A percentile compares a stretch with the other conserved stretches of the same genome.
These are phyloP conservation scores for Chytridium lagenaria DNA, from an alignment of 371 early-diverging fungal genomes.

Conservation along the genomic window DNA sequence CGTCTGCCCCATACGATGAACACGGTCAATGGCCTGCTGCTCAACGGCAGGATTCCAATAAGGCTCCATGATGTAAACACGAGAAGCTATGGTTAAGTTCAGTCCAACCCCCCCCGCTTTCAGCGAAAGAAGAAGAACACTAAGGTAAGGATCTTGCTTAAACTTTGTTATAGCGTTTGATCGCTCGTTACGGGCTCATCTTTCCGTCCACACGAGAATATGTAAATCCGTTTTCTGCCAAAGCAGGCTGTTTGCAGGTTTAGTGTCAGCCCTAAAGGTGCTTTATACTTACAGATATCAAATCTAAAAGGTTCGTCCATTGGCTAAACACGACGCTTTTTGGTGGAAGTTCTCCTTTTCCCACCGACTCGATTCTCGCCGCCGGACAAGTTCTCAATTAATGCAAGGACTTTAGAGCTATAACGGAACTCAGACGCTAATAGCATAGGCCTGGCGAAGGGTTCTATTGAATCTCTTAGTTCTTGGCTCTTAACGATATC, in stretches of 20 bases:
- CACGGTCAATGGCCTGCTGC: constrained; percentile 77
- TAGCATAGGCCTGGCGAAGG: no score
- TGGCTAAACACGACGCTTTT: constrained; percentile 86
- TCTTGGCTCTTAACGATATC: no score
- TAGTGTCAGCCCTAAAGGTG: constrained; percentile 19
- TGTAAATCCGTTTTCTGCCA: constrained; percentile 57
- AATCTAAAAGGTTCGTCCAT: constrained; percentile 76
- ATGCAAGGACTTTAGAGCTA: constrained; percentile 67
- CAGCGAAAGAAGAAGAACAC: constrained; percentile 80
- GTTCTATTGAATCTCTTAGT: no score
- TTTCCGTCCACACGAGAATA: constrained; percentile 76
- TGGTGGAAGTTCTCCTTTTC: constrained; percentile 12
- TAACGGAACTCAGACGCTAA: constrained; percentile 4
- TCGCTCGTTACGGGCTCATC: constrained; percentile 65
- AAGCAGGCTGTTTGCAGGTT: constrained; percentile 42
- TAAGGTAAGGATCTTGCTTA: constrained; percentile 54
- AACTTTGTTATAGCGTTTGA: constrained; percentile 66
- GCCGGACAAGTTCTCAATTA: constrained; percentile 51
- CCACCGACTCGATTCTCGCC: constrained; percentile 21
- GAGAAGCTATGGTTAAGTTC: constrained; percentile 80
- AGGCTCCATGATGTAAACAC: constrained; percentile 71
- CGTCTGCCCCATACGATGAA: constrained; percentile 76
- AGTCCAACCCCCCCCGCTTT: constrained; percentile 90
- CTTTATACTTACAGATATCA: constrained; percentile 60
- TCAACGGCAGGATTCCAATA: constrained; percentile 85